Evolutionary conservation across 768 basidiomycete genomes (phyloP), one percentile per base, ranked within the genome.

Genomic region (Boletus pseudopeckii): DNA sequence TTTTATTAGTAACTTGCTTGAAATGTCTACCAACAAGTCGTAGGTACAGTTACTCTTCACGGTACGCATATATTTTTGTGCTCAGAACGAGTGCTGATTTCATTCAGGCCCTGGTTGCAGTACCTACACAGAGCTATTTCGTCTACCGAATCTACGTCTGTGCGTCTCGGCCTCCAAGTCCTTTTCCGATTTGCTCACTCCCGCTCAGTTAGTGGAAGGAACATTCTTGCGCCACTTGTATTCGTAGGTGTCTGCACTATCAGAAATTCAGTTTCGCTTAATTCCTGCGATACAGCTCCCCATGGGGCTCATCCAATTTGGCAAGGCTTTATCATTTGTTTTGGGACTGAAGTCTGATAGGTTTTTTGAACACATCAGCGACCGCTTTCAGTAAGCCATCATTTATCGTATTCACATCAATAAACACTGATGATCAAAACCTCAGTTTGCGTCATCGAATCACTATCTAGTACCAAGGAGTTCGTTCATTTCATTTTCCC

Each of bases 111-210:
- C 5, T 55, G 18, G 46, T 50, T 22, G 9, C 61, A 3, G 20
- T 48, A 17, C 20, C 15, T 18, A 40, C 53, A 0, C 60, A 63
- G 33, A 56, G 53, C 0, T 62, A 41, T 39, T 54, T 62, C 32
- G 40, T 63, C 11, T 24, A 59, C 30, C 56, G 60, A 43, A 41
- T 62, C 40, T 62, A 63, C 1, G 0, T 24, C 20, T 52, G 60
- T 62, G 30, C 20, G 60, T 58, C 6, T 34, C 11, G 2, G 3
- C 4, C 11, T 18, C 2, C 20, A 1, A n/a, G 10, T 10, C 5
- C 3, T 15, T 46, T 33, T 6, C 9, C 20, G 1, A 22, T 20
- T 46, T n/a, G 28, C 28, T 45, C 17, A 62, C 3, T 1, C 0
- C 1, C 7, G 2, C 2, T 4, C 17, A 62, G 61, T 62, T 24